Percentiles rank a stretch among this genome's conserved stretches.
Evolutionary conservation across 495 filamentous ascomycete species (phyloP).

Genomic region (Penicillium tannophilum): DNA sequence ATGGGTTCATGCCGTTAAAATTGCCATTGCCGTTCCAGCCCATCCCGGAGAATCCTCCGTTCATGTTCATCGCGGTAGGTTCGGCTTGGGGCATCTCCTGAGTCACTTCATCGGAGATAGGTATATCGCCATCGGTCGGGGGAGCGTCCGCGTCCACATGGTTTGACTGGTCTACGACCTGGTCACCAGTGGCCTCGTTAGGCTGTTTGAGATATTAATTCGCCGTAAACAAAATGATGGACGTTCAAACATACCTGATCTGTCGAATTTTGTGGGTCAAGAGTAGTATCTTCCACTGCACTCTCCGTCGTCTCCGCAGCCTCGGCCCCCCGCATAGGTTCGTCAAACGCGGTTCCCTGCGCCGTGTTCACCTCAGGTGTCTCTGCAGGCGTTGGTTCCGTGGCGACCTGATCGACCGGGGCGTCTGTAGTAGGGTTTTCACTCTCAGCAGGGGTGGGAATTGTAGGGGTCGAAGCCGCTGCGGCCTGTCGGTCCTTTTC

Average conservation of each 20-base stretch:
- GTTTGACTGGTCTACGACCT: background rate
- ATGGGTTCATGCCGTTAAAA: slow-evolving; percentile 73
- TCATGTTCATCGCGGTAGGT: slow-evolving; percentile 29
- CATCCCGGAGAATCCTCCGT: slow-evolving; percentile 63
- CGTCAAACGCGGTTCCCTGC: background rate
- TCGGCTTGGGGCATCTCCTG: slow-evolving; percentile 24
- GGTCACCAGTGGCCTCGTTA: slow-evolving; percentile 5
- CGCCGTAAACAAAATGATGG: background rate
- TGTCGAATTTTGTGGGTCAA: background rate
- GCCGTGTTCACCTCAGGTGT: slow-evolving; percentile 8
- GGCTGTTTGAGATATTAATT: slow-evolving; percentile 3
- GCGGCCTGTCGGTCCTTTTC: slow-evolving; percentile 57
- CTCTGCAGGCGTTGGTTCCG: slow-evolving; percentile 2
- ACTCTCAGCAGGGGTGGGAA: slow-evolving; percentile 27
- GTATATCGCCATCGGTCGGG: slow-evolving; percentile 20
- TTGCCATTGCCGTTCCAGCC: slow-evolving; percentile 62
- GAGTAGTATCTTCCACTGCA: background rate
- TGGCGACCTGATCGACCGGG: background rate
- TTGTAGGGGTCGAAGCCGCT: slow-evolving; percentile 31
- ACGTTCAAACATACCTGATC: slow-evolving; percentile 15
- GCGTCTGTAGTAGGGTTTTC: slow-evolving; percentile 22
- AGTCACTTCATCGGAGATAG: slow-evolving; percentile 22
- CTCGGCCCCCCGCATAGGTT: background rate
- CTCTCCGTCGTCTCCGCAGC: slow-evolving; percentile 7
- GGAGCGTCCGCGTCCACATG: slow-evolving; percentile 13